Evolutionary conservation across 73 alveolate genomes (phyloP).

Genomic region (Paramecium biaurelia): DNA sequence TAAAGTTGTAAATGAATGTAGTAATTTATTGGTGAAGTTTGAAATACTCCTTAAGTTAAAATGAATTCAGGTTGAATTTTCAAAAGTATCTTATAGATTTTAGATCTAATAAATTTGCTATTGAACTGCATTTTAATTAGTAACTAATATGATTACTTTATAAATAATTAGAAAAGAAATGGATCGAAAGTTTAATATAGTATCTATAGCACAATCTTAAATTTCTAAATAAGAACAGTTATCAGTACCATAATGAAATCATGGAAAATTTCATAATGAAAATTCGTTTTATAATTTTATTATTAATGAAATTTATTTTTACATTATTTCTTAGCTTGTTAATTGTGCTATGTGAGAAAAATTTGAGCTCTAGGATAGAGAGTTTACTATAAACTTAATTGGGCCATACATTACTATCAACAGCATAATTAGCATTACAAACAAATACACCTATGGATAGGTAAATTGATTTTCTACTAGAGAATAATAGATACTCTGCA

Average conservation of each 20-base stretch:
- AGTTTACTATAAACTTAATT: neutral
- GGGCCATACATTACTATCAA: neutral
- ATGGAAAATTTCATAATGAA: neutral
- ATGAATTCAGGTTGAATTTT: neutral
- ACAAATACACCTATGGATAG: slow-evolving; percentile 13
- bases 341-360: neutral
- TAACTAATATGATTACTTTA: too few relatives aligned
- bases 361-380: neutral
- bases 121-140: too few relatives aligned
- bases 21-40: neutral
- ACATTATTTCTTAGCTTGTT: neutral
- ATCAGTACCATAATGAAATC: neutral
- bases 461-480: neutral
- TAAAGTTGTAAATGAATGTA: too few relatives aligned
- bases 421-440: neutral
- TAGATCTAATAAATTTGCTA: neutral
- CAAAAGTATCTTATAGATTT: neutral
- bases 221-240: too few relatives aligned
- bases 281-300: slow-evolving; percentile 18
- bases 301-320: neutral
- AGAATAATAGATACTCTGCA: slow-evolving; percentile 12
- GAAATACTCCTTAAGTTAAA: neutral
- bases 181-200: neutral
- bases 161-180: neutral
- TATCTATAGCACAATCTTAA: too few relatives aligned